Evolutionary conservation across 441 rosid species (phyloP).

Genomic region (Lepidium campestre): DNA sequence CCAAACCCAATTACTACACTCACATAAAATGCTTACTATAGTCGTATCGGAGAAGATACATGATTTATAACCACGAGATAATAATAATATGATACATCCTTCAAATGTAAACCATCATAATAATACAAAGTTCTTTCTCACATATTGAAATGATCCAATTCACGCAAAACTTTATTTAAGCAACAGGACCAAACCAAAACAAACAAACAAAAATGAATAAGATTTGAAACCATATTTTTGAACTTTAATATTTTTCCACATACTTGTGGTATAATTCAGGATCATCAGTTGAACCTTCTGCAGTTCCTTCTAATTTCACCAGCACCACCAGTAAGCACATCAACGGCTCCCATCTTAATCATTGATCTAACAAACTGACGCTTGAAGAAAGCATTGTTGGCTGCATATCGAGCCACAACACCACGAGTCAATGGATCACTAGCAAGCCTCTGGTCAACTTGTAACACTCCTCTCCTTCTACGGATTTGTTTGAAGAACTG

Average conservation of each 20-base stretch:
- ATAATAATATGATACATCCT: too few relatives aligned
- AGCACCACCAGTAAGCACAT: constrained; percentile 36
- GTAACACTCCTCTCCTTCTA: constrained; percentile 45
- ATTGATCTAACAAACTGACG: constrained; percentile 52
- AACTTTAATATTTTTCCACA: background rate
- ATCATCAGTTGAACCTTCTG: constrained; percentile 39
- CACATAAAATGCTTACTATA: too few relatives aligned
- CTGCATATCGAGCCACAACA: constrained; percentile 42
- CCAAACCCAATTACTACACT: too few relatives aligned
- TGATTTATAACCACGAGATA: too few relatives aligned
- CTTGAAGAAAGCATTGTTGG: constrained; percentile 33
- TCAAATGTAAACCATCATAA: too few relatives aligned
- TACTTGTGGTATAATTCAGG: background rate
- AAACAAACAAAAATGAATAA: background rate
- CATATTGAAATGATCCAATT: too few relatives aligned
- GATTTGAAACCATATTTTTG: background rate
- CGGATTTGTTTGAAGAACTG: constrained; percentile 42
- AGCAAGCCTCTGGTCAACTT: constrained; percentile 54
- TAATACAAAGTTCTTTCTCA: too few relatives aligned
- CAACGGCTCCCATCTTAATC: constrained; percentile 65
- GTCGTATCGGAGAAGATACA: too few relatives aligned
- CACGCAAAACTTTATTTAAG: constrained; percentile 17
- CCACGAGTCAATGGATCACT: constrained; percentile 31
- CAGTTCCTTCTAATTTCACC: constrained; percentile 58
- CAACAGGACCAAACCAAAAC: background rate